phyloP scores from a whole-genome alignment of 2,329 filamentous ascomycete genomes.

The Fusarium palustre region DNA sequence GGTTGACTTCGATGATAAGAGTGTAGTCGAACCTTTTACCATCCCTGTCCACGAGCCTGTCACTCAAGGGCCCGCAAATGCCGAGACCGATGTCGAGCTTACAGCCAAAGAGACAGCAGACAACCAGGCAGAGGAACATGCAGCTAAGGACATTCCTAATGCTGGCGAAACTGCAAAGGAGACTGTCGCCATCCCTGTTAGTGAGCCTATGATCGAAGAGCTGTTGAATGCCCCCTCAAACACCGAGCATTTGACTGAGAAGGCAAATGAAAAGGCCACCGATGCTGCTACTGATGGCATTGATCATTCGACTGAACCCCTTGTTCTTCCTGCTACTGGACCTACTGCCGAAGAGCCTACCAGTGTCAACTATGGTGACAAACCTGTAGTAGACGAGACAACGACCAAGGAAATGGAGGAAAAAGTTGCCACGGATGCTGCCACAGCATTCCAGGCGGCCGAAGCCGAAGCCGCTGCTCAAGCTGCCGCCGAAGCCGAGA shows the following conservation, averaged over 20 bases:
- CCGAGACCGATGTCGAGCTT: not conserved
- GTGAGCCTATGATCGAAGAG: not conserved
- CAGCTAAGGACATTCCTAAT: not conserved
- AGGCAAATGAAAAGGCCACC: too few relatives aligned
- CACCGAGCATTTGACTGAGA: too few relatives aligned
- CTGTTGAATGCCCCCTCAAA: too few relatives aligned
- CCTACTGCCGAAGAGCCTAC: slow-evolving; percentile 8
- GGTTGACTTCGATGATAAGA: not conserved
- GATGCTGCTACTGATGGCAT: too few relatives aligned
- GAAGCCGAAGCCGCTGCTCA: not conserved
- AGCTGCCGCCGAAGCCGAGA: not conserved
- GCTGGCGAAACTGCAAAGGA: not conserved
- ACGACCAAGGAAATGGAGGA: not conserved
- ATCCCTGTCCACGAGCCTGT: not conserved
- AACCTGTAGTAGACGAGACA: not conserved
- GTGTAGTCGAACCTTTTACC: not conserved
- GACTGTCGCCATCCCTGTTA: not conserved
- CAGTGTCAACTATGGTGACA: not conserved
- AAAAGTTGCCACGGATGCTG: not conserved
- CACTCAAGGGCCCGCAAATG: not conserved
- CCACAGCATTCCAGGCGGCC: not conserved
- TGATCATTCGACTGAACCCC: not conserved
- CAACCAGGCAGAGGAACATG: not conserved
- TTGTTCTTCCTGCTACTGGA: not conserved
- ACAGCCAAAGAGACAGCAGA: not conserved